Base-by-base conservation (phyloP, 1,139 yeast genomes). In the Yamadazyma buinensis region DNA sequence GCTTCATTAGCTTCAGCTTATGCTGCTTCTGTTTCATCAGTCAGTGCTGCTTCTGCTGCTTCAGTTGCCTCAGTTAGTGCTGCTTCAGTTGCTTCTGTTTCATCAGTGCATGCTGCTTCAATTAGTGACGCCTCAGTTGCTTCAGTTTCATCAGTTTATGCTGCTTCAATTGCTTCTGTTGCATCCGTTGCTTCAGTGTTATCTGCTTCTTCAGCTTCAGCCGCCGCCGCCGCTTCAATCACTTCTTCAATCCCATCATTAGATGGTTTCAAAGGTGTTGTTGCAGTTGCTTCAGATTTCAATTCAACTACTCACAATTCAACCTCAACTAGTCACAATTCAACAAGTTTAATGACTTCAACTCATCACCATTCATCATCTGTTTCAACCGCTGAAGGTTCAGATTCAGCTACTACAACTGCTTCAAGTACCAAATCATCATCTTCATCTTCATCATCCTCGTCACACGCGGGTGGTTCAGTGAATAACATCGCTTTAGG, bases 281-380 rank as follows among this genome's bases (percentile, higher is more conserved):
- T 68, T 33, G 74, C 77, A 22, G 69, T 69, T 35, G 75, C 76
- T 36, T 67, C 73, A 8, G 47, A 55, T 28, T 39, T 56, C 44
- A 44, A 48, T 41, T 29, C 48, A 15, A 29, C 50, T 19, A 34
- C 45, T 34, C 33, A 25, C 44, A 33, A 33, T 18, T 11, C 30
- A 3, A 26, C 42, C 23, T 25, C 46, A 10, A 37, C 38, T 20
- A 33, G 29, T 34, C 34, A 40, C 40, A 42, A 41, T 26, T 20
- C 46, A n/a, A 30, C 44, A 23, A 32, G 33, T 37, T 26, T 28
- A 15, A 29, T 33, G 14, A 36, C 44, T 24, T 39, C 45, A 6
- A 20, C 38, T 7, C 12, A 33, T 20, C 31, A 35, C 41, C 17
- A 32, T 36, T 20, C 34, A 33, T 26, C 32, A 7, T 24, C 34